These are phyloP conservation scores for Chrysochromulina parva DNA, from an alignment of 78 protist genomes.

Conservation along the genomic window DNA sequence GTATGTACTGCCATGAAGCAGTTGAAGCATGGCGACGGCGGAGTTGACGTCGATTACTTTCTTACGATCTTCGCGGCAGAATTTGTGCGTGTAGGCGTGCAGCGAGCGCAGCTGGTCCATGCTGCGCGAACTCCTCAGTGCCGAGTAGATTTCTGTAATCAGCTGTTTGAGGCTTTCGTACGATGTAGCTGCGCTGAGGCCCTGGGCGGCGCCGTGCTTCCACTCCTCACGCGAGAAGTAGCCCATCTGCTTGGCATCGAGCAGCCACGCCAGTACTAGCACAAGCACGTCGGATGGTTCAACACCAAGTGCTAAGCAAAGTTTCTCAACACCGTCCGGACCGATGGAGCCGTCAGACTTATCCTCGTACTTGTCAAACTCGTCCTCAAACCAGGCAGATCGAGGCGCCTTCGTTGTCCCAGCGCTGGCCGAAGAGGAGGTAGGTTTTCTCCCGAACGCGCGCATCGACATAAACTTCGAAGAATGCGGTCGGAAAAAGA, in stretches of 20 bases:
- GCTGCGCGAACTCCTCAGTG: background rate
- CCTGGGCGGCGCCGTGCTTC: background rate
- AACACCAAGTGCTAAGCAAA: background rate
- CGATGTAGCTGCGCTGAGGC: background rate
- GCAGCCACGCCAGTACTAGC: background rate
- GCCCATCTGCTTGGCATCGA: background rate
- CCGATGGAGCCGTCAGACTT: background rate
- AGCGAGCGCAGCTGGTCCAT: background rate
- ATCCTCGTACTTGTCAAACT: background rate
- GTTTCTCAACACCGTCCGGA: conserved; percentile 1
- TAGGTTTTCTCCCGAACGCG: too few species aligned
- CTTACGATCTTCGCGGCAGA: background rate
- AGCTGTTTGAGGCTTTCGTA: background rate
- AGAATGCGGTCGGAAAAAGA: too few species aligned
- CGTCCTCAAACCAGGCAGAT: too few species aligned
- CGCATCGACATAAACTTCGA: too few species aligned
- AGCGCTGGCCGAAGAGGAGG: too few species aligned
- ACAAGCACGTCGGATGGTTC: background rate
- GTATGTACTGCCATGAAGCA: background rate
- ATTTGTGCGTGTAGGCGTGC: background rate
- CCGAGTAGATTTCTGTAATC: too few species aligned
- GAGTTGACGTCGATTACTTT: background rate
- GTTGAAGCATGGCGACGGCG: background rate
- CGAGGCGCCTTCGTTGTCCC: too few species aligned
- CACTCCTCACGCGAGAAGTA: background rate